phyloP scores from a whole-genome alignment of 768 basidiomycete species.

The Gymnopilus junonius region DNA sequence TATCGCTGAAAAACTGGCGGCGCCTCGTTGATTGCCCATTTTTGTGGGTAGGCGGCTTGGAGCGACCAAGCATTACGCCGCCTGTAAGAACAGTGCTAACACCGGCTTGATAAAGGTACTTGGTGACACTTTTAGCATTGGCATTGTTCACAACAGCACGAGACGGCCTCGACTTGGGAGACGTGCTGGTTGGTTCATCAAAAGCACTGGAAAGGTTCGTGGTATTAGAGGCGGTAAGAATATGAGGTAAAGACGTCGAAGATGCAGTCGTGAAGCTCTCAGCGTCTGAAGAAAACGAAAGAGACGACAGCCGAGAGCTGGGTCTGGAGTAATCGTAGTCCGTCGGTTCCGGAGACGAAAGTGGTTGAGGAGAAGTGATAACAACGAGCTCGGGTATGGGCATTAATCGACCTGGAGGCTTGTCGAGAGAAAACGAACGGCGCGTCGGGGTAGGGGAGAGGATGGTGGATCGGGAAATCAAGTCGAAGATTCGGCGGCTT shows the following conservation, averaged over 20 bases:
- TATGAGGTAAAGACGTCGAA: slow-evolving; percentile 29
- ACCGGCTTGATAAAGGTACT: slow-evolving; percentile 47
- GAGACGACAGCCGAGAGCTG: slow-evolving; percentile 39
- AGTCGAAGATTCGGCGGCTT: slow-evolving; percentile 40
- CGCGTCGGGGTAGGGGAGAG: slow-evolving; percentile 39
- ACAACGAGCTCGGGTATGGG: slow-evolving; percentile 11
- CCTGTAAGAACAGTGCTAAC: slow-evolving; percentile 47
- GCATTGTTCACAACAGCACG: slow-evolving; percentile 28
- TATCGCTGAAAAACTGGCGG: slow-evolving; percentile 20
- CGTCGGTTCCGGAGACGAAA: slow-evolving; percentile 22
- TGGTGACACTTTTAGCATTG: slow-evolving; percentile 33
- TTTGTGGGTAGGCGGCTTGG: slow-evolving; percentile 6
- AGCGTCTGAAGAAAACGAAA: slow-evolving; percentile 33
- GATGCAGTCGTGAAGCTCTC: slow-evolving; percentile 36
- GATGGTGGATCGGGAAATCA: slow-evolving; percentile 33
- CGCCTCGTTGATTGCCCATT: slow-evolving; percentile 17
- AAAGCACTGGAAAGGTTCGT: no score
- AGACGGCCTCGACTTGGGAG: slow-evolving; percentile 1
- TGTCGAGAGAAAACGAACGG: slow-evolving; percentile 18
- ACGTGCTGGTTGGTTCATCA: no score
- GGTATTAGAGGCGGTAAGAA: slow-evolving; percentile 19
- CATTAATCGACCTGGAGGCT: neutral
- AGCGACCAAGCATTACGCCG: slow-evolving; percentile 46
- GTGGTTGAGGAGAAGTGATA: slow-evolving; percentile 10
- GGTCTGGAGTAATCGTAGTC: slow-evolving; percentile 37